These are phyloP conservation scores for Colletotrichum somersetense DNA, from an alignment of 2,329 filamentous ascomycete genomes.

Conservation along the genomic window DNA sequence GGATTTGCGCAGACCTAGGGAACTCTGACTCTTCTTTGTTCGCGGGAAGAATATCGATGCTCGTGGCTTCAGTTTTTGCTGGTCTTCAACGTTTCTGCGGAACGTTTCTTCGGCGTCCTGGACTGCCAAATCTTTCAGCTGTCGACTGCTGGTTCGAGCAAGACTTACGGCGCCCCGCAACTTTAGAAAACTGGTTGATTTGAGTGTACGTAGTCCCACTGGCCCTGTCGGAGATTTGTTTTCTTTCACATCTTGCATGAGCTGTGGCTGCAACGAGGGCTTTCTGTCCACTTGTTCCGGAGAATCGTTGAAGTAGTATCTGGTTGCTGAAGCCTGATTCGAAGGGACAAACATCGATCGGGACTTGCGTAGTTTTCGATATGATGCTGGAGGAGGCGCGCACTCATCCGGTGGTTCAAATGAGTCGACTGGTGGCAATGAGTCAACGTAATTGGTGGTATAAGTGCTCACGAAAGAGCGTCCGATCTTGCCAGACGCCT, in stretches of 20 bases:
- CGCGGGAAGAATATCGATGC: constrained; percentile 61
- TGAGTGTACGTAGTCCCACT: constrained; percentile 58
- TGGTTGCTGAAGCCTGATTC: constrained; percentile 33
- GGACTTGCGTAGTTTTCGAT: constrained; percentile 65
- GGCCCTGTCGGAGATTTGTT: not conserved
- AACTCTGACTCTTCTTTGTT: constrained; percentile 50
- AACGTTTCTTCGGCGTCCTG: constrained; percentile 54
- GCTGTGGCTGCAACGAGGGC: constrained; percentile 10
- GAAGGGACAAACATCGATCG: constrained; percentile 65
- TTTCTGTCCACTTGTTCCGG: not conserved
- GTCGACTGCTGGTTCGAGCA: constrained; percentile 41
- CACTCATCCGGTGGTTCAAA: constrained; percentile 56
- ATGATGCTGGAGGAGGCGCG: constrained; percentile 62
- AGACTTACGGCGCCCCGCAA: constrained; percentile 46
- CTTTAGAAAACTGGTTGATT: constrained; percentile 68
- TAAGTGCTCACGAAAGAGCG: constrained; percentile 19
- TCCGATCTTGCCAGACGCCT: not conserved
- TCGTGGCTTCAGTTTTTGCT: constrained; percentile 54
- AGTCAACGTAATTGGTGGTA: constrained; percentile 31
- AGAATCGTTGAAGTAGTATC: constrained; percentile 32
- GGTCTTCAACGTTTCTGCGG: constrained; percentile 51
- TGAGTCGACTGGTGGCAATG: constrained; percentile 26
- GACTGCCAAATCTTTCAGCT: constrained; percentile 51
- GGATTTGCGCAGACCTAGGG: constrained; percentile 60
- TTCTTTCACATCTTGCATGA: constrained; percentile 18